Percentiles rank a stretch among this genome's conserved stretches.
Conservation (phyloP, 345 rosid genomes). For the Syzygium grande region DNA sequence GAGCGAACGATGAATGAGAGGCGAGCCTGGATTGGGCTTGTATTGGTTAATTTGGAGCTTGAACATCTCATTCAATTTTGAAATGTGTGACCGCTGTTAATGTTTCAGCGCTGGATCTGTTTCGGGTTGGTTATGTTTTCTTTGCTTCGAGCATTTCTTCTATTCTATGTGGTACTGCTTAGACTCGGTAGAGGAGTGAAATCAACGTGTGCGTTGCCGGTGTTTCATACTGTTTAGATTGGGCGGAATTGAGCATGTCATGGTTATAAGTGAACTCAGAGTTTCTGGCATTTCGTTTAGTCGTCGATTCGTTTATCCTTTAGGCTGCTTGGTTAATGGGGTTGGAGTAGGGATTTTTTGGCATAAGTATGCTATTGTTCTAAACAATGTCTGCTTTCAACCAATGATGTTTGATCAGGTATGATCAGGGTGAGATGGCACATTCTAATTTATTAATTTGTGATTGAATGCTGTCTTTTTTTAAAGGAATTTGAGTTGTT, state of each 20-base stretch:
- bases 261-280: neutral
- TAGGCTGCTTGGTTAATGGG: neutral
- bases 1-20: slow-evolving; percentile 3
- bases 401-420: neutral
- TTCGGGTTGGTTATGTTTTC: neutral
- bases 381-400: neutral
- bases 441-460: neutral
- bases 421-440: neutral
- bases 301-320: neutral
- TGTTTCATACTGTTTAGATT: neutral
- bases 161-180: neutral
- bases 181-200: neutral
- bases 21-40: neutral
- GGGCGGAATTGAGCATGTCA: neutral
- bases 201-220: accelerated
- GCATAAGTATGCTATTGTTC: neutral
- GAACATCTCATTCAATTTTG: neutral
- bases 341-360: neutral
- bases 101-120: neutral
- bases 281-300: neutral
- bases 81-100: neutral
- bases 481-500: neutral
- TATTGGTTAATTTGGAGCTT: neutral
- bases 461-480: accelerated
- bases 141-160: neutral